phyloP scores from a whole-genome alignment of 345 rosid genomes.

The Microthlaspi erraticum region DNA sequence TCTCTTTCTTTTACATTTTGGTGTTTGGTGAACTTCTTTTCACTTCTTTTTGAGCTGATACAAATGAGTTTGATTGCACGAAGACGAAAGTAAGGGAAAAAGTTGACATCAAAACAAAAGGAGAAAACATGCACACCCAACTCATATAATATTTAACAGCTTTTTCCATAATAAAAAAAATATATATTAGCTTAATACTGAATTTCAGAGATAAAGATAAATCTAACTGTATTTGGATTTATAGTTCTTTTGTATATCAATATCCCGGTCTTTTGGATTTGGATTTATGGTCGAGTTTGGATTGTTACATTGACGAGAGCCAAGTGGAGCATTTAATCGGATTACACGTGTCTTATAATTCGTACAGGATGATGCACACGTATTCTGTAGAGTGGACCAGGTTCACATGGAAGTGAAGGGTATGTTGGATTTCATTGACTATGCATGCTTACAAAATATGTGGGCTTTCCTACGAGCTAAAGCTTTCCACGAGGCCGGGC shows the following conservation, averaged over 20 bases:
- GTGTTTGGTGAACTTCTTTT: conserved; percentile 44
- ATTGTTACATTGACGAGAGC: too few species aligned
- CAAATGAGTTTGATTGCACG: conserved; percentile 35
- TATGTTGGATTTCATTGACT: too few species aligned
- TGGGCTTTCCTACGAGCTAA: too few species aligned
- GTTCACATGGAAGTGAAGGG: too few species aligned
- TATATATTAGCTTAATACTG: not conserved
- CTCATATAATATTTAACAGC: conserved; percentile 9
- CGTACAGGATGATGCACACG: too few species aligned
- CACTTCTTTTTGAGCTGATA: conserved; percentile 34
- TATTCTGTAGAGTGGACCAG: too few species aligned
- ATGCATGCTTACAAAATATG: too few species aligned
- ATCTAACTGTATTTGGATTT: not conserved
- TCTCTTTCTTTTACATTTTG: conserved; percentile 27
- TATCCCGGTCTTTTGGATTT: not conserved
- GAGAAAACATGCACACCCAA: conserved; percentile 15
- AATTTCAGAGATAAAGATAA: not conserved
- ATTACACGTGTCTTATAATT: too few species aligned
- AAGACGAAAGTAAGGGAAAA: not conserved
- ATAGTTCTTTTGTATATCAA: not conserved
- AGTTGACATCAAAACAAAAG: not conserved
- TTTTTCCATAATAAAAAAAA: not conserved
- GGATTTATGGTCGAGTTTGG: too few species aligned
- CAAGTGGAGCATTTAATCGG: too few species aligned
- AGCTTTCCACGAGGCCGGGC: too few species aligned